phyloP scores from a whole-genome alignment of 768 basidiomycete genomes.

The Porpolomopsis calyptriformis region DNA sequence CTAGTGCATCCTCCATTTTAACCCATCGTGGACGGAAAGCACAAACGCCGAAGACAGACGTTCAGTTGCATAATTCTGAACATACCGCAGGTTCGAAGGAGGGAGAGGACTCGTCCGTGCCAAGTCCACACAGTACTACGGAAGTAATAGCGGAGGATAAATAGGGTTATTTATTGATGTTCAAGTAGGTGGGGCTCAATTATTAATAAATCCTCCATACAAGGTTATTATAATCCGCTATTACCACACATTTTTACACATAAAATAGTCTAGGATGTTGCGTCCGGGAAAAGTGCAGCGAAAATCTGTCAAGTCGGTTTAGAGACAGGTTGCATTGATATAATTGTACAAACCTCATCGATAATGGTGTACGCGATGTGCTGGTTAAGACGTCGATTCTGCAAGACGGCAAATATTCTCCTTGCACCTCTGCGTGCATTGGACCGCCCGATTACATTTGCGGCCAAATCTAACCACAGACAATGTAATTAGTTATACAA shows the following conservation, averaged over 20 bases:
- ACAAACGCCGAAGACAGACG: conserved; percentile 11
- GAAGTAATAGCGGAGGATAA: no score
- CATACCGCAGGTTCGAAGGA: no score
- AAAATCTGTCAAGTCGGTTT: conserved; percentile 33
- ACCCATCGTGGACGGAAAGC: conserved; percentile 35
- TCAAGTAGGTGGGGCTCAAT: no score
- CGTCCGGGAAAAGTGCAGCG: conserved; percentile 50
- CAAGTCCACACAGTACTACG: no score
- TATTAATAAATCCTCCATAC: no score
- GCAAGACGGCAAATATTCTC: conserved; percentile 85
- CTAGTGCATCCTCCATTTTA: conserved; percentile 43
- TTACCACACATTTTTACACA: conserved; percentile 5
- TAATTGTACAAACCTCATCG: conserved; percentile 59
- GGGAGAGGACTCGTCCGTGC: neutral
- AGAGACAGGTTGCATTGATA: neutral
- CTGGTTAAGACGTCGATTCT: conserved; percentile 90
- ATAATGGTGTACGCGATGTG: conserved; percentile 81
- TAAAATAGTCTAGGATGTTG: conserved; percentile 6
- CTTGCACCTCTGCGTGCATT: conserved; percentile 91
- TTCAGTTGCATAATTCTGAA: no score
- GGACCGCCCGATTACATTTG: conserved; percentile 96
- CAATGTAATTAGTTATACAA: neutral
- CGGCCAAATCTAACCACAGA: conserved; percentile 62
- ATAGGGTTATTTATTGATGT: no score
- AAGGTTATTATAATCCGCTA: no score